Percentiles rank a stretch among this genome's conserved stretches.
These are phyloP conservation scores for Boletus tylopilopsis DNA, from an alignment of 768 basidiomycete genomes.

Conservation along the genomic window DNA sequence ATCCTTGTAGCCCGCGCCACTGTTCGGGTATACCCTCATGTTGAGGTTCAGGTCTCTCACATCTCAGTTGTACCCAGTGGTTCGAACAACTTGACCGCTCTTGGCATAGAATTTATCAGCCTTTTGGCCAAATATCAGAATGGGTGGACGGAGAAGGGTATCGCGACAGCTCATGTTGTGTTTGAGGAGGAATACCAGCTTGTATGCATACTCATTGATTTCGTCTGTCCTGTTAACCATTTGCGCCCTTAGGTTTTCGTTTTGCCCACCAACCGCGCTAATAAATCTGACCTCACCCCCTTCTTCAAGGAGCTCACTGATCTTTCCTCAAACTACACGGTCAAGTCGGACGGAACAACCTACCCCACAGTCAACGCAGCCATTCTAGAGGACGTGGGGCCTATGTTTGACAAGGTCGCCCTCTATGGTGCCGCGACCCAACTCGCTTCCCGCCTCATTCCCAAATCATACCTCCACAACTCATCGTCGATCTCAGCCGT, in stretches of 20 bases:
- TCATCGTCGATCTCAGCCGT: constrained; percentile 8
- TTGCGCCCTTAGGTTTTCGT: constrained; percentile 8
- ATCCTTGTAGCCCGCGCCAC: constrained; percentile 18
- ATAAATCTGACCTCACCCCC: constrained; percentile 6
- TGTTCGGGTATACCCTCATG: constrained; percentile 8
- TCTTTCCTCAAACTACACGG: constrained; percentile 13
- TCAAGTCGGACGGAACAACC: constrained; percentile 16
- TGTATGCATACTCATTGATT: constrained; percentile 7
- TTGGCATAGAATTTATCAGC: constrained; percentile 18
- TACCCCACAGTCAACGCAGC: constrained; percentile 14
- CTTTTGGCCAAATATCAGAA: constrained; percentile 21
- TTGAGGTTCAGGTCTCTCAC: constrained; percentile 10
- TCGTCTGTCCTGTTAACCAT: not conserved
- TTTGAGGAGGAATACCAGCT: constrained; percentile 9
- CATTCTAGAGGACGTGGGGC: constrained; percentile 4
- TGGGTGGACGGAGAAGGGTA: constrained; percentile 8
- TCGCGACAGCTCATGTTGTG: constrained; percentile 1
- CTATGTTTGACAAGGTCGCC: constrained; percentile 9
- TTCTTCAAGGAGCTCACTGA: constrained; percentile 17
- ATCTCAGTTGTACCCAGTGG: constrained; percentile 10
- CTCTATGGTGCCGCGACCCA: constrained; percentile 17
- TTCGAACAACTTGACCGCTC: constrained; percentile 8
- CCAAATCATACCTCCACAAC: constrained; percentile 9
- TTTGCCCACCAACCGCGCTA: constrained; percentile 6
- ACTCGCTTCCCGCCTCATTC: constrained; percentile 19